Evolutionary conservation across 2,329 filamentous ascomycete genomes (phyloP), one percentile per base, ranked within the genome.

Genomic region (Trichothecium sympodiale): DNA sequence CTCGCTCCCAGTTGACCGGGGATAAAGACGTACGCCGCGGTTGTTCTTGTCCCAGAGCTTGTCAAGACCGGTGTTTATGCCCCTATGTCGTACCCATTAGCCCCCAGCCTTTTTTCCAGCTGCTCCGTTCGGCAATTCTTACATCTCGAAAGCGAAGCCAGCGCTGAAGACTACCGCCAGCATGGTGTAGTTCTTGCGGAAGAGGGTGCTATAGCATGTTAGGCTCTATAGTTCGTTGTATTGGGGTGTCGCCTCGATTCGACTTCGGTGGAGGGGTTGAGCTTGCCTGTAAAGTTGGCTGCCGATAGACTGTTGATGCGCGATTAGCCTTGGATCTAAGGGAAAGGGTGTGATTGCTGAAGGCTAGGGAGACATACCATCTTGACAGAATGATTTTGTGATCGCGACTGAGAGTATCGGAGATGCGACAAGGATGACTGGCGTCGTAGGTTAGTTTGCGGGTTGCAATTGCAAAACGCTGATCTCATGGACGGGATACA

Each of bases 81-180:
- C 75, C 60, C 91, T 96, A 54, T 54, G 38, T 33, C 38, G 32
- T 34, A 6, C 10, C 20, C 20, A 10, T 25, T 25, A 25, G 20
- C 20, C 10, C 46, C 43, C 20, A 47, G 63, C 51, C 64, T 56
- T 38, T 45, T 42, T 35, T 34, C 20, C 20, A 25, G 41, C 38
- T 46, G 41, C 38, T 38, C 45, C 34, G 38, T 42, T 38, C 20
- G 23, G 32, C 29, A 36, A 44, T 65, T 25, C 84, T 57, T 77
- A 98, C 91, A 98, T 74, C 70, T 96, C 86, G 58, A 94, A 87
- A 45, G 73, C 84, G 57, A 98, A 98, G 48, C 88, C 89, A 47
- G 77, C 73, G 49, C 69, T 74, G 60, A 98, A 98, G 57, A 98
- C 83, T 46, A 78, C 73, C 48, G 77, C 80, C 53, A 98, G 71